Conservation (phyloP, 176 grass and related monocot genomes). For the Ensete glaucum region DNA sequence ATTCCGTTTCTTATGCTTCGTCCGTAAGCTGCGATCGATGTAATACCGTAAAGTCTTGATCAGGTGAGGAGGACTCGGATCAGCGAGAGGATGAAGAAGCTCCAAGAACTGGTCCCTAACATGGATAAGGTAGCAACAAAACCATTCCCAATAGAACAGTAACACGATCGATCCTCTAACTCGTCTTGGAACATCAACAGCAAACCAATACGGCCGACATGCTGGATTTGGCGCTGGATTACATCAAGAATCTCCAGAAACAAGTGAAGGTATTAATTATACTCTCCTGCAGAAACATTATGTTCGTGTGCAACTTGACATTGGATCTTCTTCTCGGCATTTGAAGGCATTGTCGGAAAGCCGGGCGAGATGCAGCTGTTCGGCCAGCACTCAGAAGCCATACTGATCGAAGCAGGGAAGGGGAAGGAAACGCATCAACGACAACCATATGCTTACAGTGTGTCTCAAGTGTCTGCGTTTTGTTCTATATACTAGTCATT, state of each 20-base stretch:
- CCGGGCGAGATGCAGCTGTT: background rate
- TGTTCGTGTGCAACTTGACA: background rate
- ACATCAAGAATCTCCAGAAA: conserved; percentile 97
- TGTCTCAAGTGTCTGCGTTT: background rate
- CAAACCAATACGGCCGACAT: conserved; percentile 99
- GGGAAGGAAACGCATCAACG: background rate
- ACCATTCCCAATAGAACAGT: conserved; percentile 26
- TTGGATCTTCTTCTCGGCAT: background rate
- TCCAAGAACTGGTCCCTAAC: conserved; percentile 93
- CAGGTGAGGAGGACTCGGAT: conserved; percentile 96
- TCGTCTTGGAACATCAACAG: conserved; percentile 27
- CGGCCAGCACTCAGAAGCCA: background rate
- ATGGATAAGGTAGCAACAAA: conserved; percentile 76
- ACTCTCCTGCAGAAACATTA: background rate
- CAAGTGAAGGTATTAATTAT: conserved; percentile 67
- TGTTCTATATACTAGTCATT: background rate
- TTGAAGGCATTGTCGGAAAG: background rate
- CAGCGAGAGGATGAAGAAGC: conserved; percentile 90
- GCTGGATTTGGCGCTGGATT: conserved; percentile 91
- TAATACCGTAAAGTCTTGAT: background rate
- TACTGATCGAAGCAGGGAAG: background rate
- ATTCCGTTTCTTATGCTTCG: background rate
- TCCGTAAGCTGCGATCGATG: background rate
- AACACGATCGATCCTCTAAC: background rate
- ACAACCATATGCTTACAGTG: background rate